Evolutionary conservation across 202 grass and related monocot genomes (phyloP).

Genomic region (Musa balbisiana): DNA sequence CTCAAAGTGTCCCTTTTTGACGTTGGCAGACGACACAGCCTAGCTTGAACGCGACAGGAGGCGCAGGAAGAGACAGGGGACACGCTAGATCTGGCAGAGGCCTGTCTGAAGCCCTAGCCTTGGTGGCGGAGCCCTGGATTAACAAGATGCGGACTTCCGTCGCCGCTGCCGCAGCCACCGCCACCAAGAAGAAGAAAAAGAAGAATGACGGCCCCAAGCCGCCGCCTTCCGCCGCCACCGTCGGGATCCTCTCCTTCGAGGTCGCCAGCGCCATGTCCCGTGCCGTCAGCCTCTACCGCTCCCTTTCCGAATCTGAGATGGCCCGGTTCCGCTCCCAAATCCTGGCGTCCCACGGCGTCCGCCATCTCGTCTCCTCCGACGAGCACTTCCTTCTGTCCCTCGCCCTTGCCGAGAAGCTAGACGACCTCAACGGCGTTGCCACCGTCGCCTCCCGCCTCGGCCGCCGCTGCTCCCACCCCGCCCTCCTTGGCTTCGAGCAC

Average conservation of each 20-base stretch:
- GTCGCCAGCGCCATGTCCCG: slow-evolving; percentile 85
- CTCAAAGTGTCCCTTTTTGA: too few species aligned
- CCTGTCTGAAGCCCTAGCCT: background rate
- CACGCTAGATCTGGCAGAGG: background rate
- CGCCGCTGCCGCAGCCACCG: slow-evolving; percentile 14
- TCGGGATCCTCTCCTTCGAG: slow-evolving; percentile 91
- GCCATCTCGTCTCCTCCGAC: slow-evolving; percentile 60
- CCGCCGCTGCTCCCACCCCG: slow-evolving; percentile 52
- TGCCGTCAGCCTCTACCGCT: slow-evolving; percentile 64
- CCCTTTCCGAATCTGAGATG: slow-evolving; percentile 65
- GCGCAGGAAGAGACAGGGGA: background rate
- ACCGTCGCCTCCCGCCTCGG: slow-evolving; percentile 62
- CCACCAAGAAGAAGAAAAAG: slow-evolving; percentile 27
- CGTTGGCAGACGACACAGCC: background rate
- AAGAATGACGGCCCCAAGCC: slow-evolving; percentile 32
- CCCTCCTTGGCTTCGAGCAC: slow-evolving; percentile 77
- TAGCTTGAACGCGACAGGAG: background rate
- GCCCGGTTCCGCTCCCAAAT: slow-evolving; percentile 38
- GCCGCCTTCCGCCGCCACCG: slow-evolving; percentile 10
- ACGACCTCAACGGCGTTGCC: slow-evolving; percentile 74
- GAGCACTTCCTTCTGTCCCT: slow-evolving; percentile 67
- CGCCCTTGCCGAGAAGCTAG: slow-evolving; percentile 84
- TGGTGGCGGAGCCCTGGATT: slow-evolving; percentile 70
- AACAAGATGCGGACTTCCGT: slow-evolving; percentile 51
- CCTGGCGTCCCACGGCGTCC: slow-evolving; percentile 58